These are phyloP conservation scores for Exserohilum turcica DNA, from an alignment of 2,329 filamentous ascomycete genomes.

Conservation along the genomic window DNA sequence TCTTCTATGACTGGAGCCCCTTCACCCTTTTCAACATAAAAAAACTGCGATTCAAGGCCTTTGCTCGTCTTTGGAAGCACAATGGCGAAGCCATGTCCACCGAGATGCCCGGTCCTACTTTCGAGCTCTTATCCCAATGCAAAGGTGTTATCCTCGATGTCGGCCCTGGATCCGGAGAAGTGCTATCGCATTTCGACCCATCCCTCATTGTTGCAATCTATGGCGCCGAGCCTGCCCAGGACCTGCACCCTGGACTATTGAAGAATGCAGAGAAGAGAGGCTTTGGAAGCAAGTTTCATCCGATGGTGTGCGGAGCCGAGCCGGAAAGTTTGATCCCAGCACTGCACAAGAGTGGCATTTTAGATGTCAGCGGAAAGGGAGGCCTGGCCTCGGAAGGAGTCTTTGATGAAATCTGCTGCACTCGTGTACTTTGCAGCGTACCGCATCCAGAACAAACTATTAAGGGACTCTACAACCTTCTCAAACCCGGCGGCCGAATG, in stretches of 20 bases:
- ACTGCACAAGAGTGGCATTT: constrained; percentile 51
- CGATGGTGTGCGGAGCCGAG: constrained; percentile 56
- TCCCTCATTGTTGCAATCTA: constrained; percentile 56
- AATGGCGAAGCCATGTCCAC: constrained; percentile 45
- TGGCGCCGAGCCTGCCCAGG: constrained; percentile 59
- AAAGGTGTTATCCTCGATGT: constrained; percentile 47
- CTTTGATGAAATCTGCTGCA: constrained; percentile 61
- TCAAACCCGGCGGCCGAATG: constrained; percentile 61
- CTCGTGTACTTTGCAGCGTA: constrained; percentile 62
- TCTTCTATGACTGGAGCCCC: constrained; percentile 36
- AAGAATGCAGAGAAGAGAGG: constrained; percentile 49
- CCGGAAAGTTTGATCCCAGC: constrained; percentile 53
- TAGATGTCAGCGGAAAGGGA: constrained; percentile 31
- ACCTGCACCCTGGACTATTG: constrained; percentile 54
- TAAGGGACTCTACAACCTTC: constrained; percentile 54
- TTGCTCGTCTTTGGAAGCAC: constrained; percentile 44
- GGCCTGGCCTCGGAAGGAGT: constrained; percentile 44
- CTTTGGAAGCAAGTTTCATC: constrained; percentile 55
- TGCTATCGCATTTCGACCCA: constrained; percentile 53
- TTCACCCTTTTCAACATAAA: constrained; percentile 36
- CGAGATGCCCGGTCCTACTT: constrained; percentile 43
- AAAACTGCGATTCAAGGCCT: constrained; percentile 39
- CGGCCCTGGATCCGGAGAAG: constrained; percentile 58
- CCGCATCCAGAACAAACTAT: constrained; percentile 55
- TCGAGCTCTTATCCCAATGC: constrained; percentile 33